Evolutionary conservation across 768 basidiomycete genomes (phyloP).

Genomic region (Suillus subalutaceus): DNA sequence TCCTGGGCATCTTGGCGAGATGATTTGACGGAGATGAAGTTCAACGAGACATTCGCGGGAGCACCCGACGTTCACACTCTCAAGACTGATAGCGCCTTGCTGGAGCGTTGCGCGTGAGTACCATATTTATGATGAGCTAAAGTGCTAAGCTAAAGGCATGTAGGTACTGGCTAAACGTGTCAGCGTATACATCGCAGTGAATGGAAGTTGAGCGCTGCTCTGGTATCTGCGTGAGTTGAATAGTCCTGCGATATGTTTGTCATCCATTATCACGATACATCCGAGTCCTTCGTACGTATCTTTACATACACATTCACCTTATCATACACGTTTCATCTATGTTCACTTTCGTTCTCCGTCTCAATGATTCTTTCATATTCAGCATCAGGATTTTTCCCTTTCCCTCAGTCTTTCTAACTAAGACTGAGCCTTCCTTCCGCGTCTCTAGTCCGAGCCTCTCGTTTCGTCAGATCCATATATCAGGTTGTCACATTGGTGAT

Average conservation of each 20-base stretch:
- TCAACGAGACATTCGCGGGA: slow-evolving; percentile 37
- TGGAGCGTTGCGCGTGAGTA: slow-evolving; percentile 18
- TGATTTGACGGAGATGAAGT: slow-evolving; percentile 45
- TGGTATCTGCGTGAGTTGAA: not conserved
- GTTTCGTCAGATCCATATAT: no score
- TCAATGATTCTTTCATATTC: no score
- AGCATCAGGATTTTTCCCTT: no score
- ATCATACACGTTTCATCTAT: no score
- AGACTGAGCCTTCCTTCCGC: no score
- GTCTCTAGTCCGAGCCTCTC: no score
- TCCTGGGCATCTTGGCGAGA: slow-evolving; percentile 17
- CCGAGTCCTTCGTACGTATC: no score
- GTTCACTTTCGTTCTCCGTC: no score
- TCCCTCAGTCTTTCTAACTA: no score
- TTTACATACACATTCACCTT: no score
- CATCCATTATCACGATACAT: no score
- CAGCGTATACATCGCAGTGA: not conserved
- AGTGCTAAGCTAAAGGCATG: not conserved
- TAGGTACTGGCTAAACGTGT: not conserved
- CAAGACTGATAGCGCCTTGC: slow-evolving; percentile 32
- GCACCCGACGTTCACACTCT: slow-evolving; percentile 33
- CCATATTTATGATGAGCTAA: not conserved
- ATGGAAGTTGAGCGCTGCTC: not conserved
- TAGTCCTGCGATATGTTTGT: not conserved
- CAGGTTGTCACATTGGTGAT: no score